Conservation (phyloP, 371 early-diverging fungal genomes). For the Apophysomyces trapeziformis region DNA sequence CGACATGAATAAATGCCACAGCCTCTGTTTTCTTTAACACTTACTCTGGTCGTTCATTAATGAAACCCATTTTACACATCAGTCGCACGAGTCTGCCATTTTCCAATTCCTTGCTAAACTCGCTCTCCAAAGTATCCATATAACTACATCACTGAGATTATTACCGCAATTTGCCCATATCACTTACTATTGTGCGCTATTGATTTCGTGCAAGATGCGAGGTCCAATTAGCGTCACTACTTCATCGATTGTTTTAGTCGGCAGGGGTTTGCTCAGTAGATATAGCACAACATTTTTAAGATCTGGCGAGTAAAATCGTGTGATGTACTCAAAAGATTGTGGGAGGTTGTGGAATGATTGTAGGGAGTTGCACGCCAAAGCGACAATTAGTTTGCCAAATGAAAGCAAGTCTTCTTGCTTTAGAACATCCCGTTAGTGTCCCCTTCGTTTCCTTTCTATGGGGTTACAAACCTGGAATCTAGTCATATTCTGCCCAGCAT, state of each 20-base stretch:
- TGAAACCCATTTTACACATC: slow-evolving; percentile 87
- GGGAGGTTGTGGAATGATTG: slow-evolving; percentile 70
- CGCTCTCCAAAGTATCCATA: slow-evolving; percentile 81
- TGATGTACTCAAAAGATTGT: slow-evolving; percentile 77
- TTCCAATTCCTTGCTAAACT: slow-evolving; percentile 81
- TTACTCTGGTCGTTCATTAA: slow-evolving; percentile 94
- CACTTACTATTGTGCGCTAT: slow-evolving; percentile 68
- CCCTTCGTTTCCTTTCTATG: background rate
- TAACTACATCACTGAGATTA: slow-evolving; percentile 40
- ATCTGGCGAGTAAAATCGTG: slow-evolving; percentile 76
- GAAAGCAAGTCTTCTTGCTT: slow-evolving; percentile 88
- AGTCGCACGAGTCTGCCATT: slow-evolving; percentile 88
- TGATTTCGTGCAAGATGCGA: slow-evolving; percentile 75
- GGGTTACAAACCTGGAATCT: slow-evolving; percentile 61
- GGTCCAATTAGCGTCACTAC: slow-evolving; percentile 84
- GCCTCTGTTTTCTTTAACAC: slow-evolving; percentile 12
- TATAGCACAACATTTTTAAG: slow-evolving; percentile 82
- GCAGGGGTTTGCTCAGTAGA: slow-evolving; percentile 77
- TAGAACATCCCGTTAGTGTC: slow-evolving; percentile 12
- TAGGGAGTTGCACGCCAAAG: slow-evolving; percentile 79
- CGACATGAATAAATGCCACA: background rate
- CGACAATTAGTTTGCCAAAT: slow-evolving; percentile 87
- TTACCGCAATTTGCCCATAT: background rate
- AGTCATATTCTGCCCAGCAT: slow-evolving; percentile 62
- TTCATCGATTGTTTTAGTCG: slow-evolving; percentile 82